Base-by-base conservation (phyloP, 2,329 filamentous ascomycete species). In the Penicillium sp. region DNA sequence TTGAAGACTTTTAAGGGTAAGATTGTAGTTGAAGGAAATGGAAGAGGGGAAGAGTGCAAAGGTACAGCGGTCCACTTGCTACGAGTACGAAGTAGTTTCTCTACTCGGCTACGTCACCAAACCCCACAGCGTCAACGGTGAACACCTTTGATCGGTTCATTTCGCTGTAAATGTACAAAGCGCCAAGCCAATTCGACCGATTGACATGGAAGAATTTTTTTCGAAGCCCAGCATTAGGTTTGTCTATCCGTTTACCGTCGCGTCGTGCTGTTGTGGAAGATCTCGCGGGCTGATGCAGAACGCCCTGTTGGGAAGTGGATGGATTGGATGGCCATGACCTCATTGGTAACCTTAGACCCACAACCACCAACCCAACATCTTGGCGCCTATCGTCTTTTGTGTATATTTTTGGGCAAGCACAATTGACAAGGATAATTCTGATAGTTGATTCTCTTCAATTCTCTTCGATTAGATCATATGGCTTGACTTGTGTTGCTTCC, bases 41-140 rank as follows among this genome's bases (percentile, higher is more conserved):
- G 43, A 31, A 17, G n/a, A n/a, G 20, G 43, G 25, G 42, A 25
- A 8, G 20, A 49, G n/a, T 10, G 35, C 14, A 52, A 10, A 52
- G 39, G 35, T 4, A 39, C 49, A 39, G 34, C 35, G 17, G 49
- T 52, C 12, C 35, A 39, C 5, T 8, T 38, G 34, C 49, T 51
- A 22, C 20, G 22, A 22, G 25, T 51, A 22, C 20, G 22, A 22
- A 39, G 49, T 39, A 39, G 20, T 22, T 22, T 12, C 14, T 20
- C 4, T 4, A 37, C 25, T n/a, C 28, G 43, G 35, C 54, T 55
- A 55, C 54, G 54, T 55, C 54, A 55, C 43, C 25, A 41, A 42
- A 12, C 20, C 53, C 54, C 54, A 37, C 35, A 38, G 49, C 15
- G n/a, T 38, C 37, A 34, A 25, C 34, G n/a, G 47, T 14, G n/a